A percentile compares a stretch with the other conserved stretches of the same genome.
Evolutionary conservation across 192 early-diverging fungal genomes (phyloP).

Genomic region (Coemansia sp.): DNA sequence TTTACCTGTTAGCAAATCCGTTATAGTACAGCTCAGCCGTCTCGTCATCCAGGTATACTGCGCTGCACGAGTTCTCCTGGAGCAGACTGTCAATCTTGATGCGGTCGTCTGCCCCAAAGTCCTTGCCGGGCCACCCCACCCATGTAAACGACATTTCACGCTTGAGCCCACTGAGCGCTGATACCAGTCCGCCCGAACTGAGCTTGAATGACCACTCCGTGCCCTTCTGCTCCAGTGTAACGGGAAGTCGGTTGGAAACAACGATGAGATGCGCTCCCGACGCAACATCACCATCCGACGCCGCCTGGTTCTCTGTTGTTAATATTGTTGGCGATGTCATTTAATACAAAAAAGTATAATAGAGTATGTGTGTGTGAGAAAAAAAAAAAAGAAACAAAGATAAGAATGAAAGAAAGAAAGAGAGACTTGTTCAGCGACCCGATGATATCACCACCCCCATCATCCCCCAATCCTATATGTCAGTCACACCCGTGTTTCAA

Average conservation of each 20-base stretch:
- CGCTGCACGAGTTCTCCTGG: constrained; percentile 80
- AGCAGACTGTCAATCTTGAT: constrained; percentile 69
- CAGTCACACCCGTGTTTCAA: neutral
- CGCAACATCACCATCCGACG: constrained; percentile 21
- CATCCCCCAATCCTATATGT: neutral
- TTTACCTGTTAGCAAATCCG: constrained; percentile 90
- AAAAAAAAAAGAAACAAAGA: neutral
- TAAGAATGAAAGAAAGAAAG: neutral
- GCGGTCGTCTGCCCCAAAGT: constrained; percentile 80
- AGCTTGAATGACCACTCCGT: constrained; percentile 72
- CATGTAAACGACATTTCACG: constrained; percentile 96
- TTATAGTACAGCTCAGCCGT: constrained; percentile 97
- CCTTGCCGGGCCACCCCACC: constrained; percentile 98
- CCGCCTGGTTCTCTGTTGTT: neutral
- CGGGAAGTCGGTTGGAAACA: constrained; percentile 95
- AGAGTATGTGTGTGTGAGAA: neutral
- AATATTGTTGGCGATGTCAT: neutral
- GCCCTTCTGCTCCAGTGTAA: constrained; percentile 65
- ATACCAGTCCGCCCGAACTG: constrained; percentile 94
- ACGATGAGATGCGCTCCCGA: constrained; percentile 67
- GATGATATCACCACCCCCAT: neutral
- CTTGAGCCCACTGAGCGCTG: constrained; percentile 91
- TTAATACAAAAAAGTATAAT: neutral
- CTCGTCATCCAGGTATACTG: constrained; percentile 93
- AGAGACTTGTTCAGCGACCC: neutral